phyloP scores from a whole-genome alignment of 257 asterid genomes.

The Pogostemon cablin region DNA sequence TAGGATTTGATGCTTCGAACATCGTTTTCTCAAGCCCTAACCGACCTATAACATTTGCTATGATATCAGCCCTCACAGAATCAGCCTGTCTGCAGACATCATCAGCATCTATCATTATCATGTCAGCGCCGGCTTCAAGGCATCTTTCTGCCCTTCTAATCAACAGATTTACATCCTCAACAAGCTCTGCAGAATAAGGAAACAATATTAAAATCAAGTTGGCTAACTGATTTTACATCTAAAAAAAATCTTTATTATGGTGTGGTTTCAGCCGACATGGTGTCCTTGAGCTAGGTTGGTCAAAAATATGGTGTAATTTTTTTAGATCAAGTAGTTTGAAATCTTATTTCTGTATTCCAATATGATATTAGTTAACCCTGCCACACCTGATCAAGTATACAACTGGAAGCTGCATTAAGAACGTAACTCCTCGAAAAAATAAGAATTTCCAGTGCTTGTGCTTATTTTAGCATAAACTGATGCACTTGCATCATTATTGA shows the following conservation, averaged over 20 bases:
- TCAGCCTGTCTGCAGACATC: conserved; percentile 69
- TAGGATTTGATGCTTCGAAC: conserved; percentile 89
- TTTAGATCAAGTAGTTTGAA: background rate
- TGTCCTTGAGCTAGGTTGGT: background rate
- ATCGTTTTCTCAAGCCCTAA: conserved; percentile 89
- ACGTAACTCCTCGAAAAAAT: background rate
- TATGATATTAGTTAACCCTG: background rate
- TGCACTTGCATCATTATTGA: background rate
- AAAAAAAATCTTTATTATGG: background rate
- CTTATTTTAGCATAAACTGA: too few relatives aligned
- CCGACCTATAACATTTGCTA: conserved; percentile 79
- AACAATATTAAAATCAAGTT: conserved; percentile 19
- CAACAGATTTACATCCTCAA: conserved; percentile 87
- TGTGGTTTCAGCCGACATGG: background rate
- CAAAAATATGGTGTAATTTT: conserved; percentile 6
- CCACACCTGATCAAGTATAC: background rate
- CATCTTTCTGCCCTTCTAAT: conserved; percentile 95
- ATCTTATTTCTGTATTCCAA: background rate
- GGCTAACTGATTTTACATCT: background rate
- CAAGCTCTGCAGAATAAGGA: conserved; percentile 57
- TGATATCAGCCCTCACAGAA: conserved; percentile 75
- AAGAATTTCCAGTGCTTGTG: background rate
- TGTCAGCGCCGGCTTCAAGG: conserved; percentile 97
- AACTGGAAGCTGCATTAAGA: background rate
- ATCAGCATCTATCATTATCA: conserved; percentile 94